Conservation (phyloP, 495 filamentous ascomycete species). For the Hypomontagnella monticulosa region DNA sequence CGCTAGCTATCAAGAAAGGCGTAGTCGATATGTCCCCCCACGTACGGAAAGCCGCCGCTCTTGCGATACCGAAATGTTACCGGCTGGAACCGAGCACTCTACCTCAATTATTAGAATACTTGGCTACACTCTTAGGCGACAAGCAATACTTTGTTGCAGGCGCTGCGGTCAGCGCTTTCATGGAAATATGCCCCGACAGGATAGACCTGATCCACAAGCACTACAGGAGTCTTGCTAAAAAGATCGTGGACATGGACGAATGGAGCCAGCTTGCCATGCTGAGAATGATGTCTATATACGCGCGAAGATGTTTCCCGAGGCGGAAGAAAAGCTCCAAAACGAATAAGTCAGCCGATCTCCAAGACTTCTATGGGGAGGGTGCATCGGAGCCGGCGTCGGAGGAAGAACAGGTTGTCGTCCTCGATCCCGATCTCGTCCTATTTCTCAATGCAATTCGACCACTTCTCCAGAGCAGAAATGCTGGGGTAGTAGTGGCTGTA, state of each 20-base stretch:
- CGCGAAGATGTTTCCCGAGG: slow-evolving; percentile 86
- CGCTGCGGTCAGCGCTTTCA: slow-evolving; percentile 86
- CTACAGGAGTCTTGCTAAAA: slow-evolving; percentile 83
- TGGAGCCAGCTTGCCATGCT: slow-evolving; percentile 91
- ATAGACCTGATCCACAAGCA: slow-evolving; percentile 90
- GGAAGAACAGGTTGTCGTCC: slow-evolving; percentile 64
- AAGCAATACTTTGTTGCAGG: slow-evolving; percentile 95
- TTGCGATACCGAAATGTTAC: slow-evolving; percentile 98
- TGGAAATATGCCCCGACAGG: slow-evolving; percentile 87
- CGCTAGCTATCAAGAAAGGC: slow-evolving; percentile 90
- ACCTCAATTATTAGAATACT: slow-evolving; percentile 83
- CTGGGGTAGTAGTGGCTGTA: slow-evolving; percentile 89
- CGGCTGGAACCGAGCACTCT: slow-evolving; percentile 86
- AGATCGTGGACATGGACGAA: slow-evolving; percentile 98
- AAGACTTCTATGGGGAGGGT: slow-evolving; percentile 79
- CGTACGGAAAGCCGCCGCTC: slow-evolving; percentile 89
- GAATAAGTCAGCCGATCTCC: slow-evolving; percentile 54
- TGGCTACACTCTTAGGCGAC: slow-evolving; percentile 81
- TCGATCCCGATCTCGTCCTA: slow-evolving; percentile 86
- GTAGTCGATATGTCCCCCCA: slow-evolving; percentile 92
- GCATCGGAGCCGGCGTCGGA: slow-evolving; percentile 55
- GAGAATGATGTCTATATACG: slow-evolving; percentile 82
- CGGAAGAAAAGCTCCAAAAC: slow-evolving; percentile 64
- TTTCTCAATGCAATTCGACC: slow-evolving; percentile 81
- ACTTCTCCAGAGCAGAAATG: slow-evolving; percentile 90